Evolutionary conservation across 768 basidiomycete genomes (phyloP), one percentile per base, ranked within the genome.

Genomic region (Crucibulum laeve): DNA sequence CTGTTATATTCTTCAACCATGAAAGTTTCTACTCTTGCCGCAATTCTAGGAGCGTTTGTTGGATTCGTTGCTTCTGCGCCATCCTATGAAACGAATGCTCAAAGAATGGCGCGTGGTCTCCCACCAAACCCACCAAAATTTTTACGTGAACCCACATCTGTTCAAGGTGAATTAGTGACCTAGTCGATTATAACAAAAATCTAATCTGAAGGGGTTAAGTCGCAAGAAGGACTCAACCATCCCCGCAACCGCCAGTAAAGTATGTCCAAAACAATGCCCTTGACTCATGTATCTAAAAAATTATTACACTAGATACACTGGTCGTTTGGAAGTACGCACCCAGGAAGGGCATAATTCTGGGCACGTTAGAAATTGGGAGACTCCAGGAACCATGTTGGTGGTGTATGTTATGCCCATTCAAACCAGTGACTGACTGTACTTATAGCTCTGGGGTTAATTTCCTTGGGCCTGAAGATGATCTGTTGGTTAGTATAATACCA

Each of bases 21-120:
- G 38, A 19, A 13, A 35, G 30, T 43, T 25, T 25, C 34, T 34
- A 38, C 32, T 25, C 37, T 47, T 22, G 38, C 36, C 28, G 38
- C 63, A 17, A 44, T 59, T 24, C 41, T 66, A 25, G 50, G 55
- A n/a, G 22, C 54, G 24, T 40, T 55, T 43, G 47, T 53, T 11
- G 50, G 53, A 24, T 49, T 50, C 39, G 57, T 43, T 24, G 38
- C 41, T 14, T 49, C 48, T 33, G 49, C 48, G n/a, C 49, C 62
- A 21, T 32, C 49, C 22, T 38, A 45, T 13, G 65, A 63, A 48
- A 70, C 71, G 8, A 74, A 73, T 48, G 69, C 57, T 15, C 62
- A 73, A 46, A 64, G 74, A 33, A 52, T 76, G 45, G 71, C 73
- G 25, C 65, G 69, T 38, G 72, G 72, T 7, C 60, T 74, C n/a